These are phyloP conservation scores for Alternaria sp. DNA, from an alignment of 2,329 filamentous ascomycete species.

Conservation along the genomic window DNA sequence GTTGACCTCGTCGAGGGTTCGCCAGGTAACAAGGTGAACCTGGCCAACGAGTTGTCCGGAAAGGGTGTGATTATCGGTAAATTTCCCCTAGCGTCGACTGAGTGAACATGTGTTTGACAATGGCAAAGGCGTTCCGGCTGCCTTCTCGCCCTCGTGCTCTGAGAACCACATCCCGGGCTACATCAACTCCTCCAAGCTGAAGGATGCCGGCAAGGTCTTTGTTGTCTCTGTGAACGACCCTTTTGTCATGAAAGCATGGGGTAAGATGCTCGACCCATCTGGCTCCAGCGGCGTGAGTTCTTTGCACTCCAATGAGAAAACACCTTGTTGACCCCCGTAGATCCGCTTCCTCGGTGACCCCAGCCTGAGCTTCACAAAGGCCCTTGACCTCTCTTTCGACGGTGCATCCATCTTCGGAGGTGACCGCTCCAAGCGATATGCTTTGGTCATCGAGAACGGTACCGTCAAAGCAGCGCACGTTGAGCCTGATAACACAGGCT, in stretches of 20 bases:
- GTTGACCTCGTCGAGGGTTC: slow-evolving; percentile 80
- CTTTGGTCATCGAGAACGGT: slow-evolving; percentile 80
- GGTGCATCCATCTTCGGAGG: slow-evolving; percentile 80
- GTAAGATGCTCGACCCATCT: slow-evolving; percentile 74
- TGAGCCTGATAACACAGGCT: slow-evolving; percentile 87
- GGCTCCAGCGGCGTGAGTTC: slow-evolving; percentile 75
- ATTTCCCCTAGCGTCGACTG: slow-evolving; percentile 9
- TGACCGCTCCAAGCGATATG: slow-evolving; percentile 85
- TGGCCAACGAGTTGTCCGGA: slow-evolving; percentile 75
- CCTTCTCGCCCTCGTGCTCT: slow-evolving; percentile 65
- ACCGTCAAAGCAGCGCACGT: slow-evolving; percentile 82
- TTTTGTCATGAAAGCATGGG: slow-evolving; percentile 96
- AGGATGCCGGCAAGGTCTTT: slow-evolving; percentile 82
- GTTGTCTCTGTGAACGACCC: slow-evolving; percentile 93
- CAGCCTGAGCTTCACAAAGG: slow-evolving; percentile 77
- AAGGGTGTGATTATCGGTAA: slow-evolving; percentile 76
- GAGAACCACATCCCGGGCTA: slow-evolving; percentile 83
- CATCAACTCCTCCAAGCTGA: slow-evolving; percentile 78
- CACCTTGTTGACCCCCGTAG: slow-evolving; percentile 53
- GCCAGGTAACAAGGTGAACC: slow-evolving; percentile 90
- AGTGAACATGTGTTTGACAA: slow-evolving; percentile 11
- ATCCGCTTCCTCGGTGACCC: slow-evolving; percentile 91
- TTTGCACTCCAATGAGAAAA: background rate
- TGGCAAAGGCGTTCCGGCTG: slow-evolving; percentile 48
- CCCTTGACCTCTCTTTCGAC: slow-evolving; percentile 83